These are phyloP conservation scores for Chlorophyllum brunneum DNA, from an alignment of 768 basidiomycete species.

Conservation along the genomic window DNA sequence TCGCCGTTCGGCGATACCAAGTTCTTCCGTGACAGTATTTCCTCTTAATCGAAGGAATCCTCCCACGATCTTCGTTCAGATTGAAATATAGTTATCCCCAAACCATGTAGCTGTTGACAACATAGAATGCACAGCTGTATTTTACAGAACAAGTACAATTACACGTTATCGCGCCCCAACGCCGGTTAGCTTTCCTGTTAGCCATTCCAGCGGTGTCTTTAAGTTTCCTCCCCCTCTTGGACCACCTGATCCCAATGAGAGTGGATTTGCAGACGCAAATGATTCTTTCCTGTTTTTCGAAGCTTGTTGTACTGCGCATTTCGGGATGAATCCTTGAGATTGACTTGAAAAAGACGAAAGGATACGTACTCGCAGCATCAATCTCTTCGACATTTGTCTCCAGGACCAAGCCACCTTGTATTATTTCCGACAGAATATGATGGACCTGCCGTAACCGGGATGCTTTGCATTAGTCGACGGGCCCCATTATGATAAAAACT, in stretches of 20 bases:
- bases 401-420: constrained; percentile 93
- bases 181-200: constrained; percentile 70
- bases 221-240: constrained; percentile 54
- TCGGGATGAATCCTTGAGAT: constrained; percentile 4
- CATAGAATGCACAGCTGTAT: background rate
- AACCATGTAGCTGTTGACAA: background rate
- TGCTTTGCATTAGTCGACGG: background rate
- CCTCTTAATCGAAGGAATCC: background rate
- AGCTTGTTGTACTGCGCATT: constrained; percentile 57
- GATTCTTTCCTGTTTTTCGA: constrained; percentile 74
- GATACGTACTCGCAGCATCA: constrained; percentile 55
- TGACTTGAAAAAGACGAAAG: constrained; percentile 6
- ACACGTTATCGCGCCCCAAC: constrained; percentile 37
- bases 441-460: constrained; percentile 61
- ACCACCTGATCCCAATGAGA: constrained; percentile 67
- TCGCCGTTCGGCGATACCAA: no score
- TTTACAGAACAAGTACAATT: background rate
- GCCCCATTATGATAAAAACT: background rate
- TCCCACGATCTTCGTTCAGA: background rate
- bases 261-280: constrained; percentile 76
- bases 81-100: background rate
- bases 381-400: constrained; percentile 94
- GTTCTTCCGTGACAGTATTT: no score
- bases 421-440: constrained; percentile 91
- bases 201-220: constrained; percentile 75